phyloP scores from a whole-genome alignment of 495 filamentous ascomycete species.

The Talaromyces adpressus region DNA sequence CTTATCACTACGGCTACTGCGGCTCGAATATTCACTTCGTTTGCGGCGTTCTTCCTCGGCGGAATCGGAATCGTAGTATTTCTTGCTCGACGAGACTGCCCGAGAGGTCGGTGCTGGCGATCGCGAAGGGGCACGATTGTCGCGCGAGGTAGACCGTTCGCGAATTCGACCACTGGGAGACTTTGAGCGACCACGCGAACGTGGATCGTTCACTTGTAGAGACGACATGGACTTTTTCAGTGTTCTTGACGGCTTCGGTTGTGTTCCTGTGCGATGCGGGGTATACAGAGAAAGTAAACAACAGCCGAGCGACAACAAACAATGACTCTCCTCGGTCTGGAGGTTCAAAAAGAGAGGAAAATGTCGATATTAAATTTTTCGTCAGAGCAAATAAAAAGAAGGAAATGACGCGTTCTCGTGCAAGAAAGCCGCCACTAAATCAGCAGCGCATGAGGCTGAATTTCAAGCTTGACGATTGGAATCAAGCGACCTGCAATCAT shows the following conservation, averaged over 20 bases:
- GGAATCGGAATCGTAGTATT: conserved; percentile 20
- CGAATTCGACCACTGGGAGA: conserved; percentile 44
- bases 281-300: conserved; percentile 3
- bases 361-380: not conserved
- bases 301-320: not conserved
- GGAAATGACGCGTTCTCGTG: not conserved
- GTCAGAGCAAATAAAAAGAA: not conserved
- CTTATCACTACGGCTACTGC: conserved; percentile 33
- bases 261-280: not conserved
- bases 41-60: conserved; percentile 14
- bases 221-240: conserved; percentile 23
- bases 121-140: conserved; percentile 32
- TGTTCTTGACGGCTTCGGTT: not conserved
- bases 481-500: not conserved
- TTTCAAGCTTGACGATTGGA: conserved; percentile 2
- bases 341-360: not conserved
- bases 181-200: conserved; percentile 53
- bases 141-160: conserved; percentile 44
- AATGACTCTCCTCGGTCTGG: not conserved
- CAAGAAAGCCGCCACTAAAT: not conserved
- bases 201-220: conserved; percentile 50
- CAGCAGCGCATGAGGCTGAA: conserved; percentile 5
- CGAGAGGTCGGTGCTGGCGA: conserved; percentile 14
- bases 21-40: conserved; percentile 16
- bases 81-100: conserved; percentile 13